A percentile compares a stretch with the other conserved stretches of the same genome.
Evolutionary conservation across 768 basidiomycete genomes (phyloP).

Genomic region (Scleroderma citrinum): DNA sequence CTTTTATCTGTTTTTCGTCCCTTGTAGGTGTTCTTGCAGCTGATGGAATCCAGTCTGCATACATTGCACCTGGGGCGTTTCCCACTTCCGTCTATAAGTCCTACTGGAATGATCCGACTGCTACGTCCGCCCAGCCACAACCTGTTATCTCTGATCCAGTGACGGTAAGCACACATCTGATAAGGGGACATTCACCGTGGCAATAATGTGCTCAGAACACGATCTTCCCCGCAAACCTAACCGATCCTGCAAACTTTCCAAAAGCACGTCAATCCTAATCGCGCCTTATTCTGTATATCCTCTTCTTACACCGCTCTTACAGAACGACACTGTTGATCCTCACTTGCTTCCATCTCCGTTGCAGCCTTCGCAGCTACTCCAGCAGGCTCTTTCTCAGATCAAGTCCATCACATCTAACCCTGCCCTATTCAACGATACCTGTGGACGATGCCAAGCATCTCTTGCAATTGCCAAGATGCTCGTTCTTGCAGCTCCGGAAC

Average conservation of each 20-base stretch:
- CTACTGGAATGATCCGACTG: slow-evolving; percentile 67
- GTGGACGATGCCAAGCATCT: slow-evolving; percentile 35
- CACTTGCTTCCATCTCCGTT: slow-evolving; percentile 37
- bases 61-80: slow-evolving; percentile 55
- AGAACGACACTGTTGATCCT: slow-evolving; percentile 42
- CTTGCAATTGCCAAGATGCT: slow-evolving; percentile 39
- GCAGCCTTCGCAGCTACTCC: slow-evolving; percentile 30
- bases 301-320: not conserved
- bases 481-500: slow-evolving; percentile 35
- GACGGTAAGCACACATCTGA: slow-evolving; percentile 33
- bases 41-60: slow-evolving; percentile 31
- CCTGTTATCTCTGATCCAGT: slow-evolving; percentile 68
- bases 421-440: slow-evolving; percentile 27
- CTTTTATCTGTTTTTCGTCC: slow-evolving; percentile 9
- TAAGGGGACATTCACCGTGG: too few species aligned
- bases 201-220: slow-evolving; percentile 33
- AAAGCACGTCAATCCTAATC: slow-evolving; percentile 21
- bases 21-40: slow-evolving; percentile 1
- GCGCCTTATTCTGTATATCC: not conserved
- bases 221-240: slow-evolving; percentile 52
- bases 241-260: slow-evolving; percentile 57
- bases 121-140: slow-evolving; percentile 62
- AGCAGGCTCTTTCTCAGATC: slow-evolving; percentile 35
- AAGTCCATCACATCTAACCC: slow-evolving; percentile 34
- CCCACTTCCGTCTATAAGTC: slow-evolving; percentile 53